Evolutionary conservation across 768 basidiomycete species (phyloP), one percentile per base, ranked within the genome.

Genomic region (Russula abietina): DNA sequence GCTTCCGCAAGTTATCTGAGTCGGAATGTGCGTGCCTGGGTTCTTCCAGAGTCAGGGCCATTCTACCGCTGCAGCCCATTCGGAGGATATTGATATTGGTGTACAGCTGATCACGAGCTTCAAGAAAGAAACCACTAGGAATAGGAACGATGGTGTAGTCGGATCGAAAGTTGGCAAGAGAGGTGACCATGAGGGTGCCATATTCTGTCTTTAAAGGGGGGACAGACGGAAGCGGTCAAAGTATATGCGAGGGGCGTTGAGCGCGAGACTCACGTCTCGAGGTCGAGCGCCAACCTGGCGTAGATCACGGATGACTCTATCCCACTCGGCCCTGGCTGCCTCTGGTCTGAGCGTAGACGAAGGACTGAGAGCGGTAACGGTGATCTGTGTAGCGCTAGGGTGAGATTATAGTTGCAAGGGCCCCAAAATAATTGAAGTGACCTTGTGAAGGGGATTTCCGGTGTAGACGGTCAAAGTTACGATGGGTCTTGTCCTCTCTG

Each of bases 141-240:
- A 93, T 84, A 62, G 82, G 85, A 36, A 93, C 87, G 64, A 93
- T 91, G 60, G 89, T 89, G 71, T 84, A 89, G 77, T 93, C 91
- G 2, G 90, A 91, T 59, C 88, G 88, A 71, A 93, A 93, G 76
- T 89, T 87, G 49, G 89, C 88, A 30, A 93, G 82, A 12, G 90
- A 92, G 30, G 91, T 93, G 60, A 85, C 83, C 83, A 93, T 85
- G 69, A 93, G 78, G 28, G 80, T 74, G 54, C 91, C 91, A 57
- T 84, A 75, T 16, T 80, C 78, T 11, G 85, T 90, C 81, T 87
- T 64, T 46, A 14, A 62, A 32, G n/a, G 43, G 17, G 4, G 12
- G 24, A 30, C 36, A 39, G 12, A 39, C 32, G 46, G 43, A n/a
- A 43, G 28, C 1, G 55, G 55, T 57, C 38, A 33, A 41, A 36